Conservation (phyloP, 108 stramenopile genomes). For the Conticribra weissflogii region DNA sequence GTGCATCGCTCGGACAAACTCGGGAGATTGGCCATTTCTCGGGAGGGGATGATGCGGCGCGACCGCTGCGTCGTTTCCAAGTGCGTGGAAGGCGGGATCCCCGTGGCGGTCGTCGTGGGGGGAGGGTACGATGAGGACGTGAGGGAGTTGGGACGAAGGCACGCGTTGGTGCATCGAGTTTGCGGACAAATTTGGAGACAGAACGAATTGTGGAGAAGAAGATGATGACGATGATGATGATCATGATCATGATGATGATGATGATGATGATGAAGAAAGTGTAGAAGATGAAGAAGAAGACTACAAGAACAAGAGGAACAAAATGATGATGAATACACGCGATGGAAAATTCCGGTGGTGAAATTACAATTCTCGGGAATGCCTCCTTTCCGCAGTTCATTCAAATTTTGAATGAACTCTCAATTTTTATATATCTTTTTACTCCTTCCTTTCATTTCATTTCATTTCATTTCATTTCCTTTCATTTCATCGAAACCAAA, state of each 20-base stretch:
- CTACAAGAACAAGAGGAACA: no score
- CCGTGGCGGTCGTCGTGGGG: slow-evolving; percentile 74
- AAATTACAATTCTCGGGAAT: no score
- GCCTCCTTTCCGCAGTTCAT: no score
- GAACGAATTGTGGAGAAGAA: slow-evolving; percentile 51
- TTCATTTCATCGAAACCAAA: not conserved
- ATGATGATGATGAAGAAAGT: not conserved
- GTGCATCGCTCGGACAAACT: slow-evolving; percentile 65
- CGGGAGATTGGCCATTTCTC: slow-evolving; percentile 65
- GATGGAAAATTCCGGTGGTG: no score
- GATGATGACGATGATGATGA: not conserved
- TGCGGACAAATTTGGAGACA: slow-evolving; percentile 74
- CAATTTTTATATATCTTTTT: no score
- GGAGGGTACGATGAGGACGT: slow-evolving; percentile 82
- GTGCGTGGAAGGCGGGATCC: slow-evolving; percentile 58
- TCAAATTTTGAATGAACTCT: no score
- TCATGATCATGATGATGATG: not conserved
- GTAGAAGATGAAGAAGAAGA: no score
- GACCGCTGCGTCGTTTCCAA: slow-evolving; percentile 64
- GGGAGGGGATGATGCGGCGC: slow-evolving; percentile 63
- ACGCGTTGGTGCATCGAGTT: slow-evolving; percentile 76
- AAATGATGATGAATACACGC: no score
- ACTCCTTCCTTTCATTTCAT: no score
- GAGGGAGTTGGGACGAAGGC: slow-evolving; percentile 61
- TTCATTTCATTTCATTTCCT: no score